Evolutionary conservation across 1,284 basidiomycete species (phyloP).

Genomic region (Sphagnurus paluster): DNA sequence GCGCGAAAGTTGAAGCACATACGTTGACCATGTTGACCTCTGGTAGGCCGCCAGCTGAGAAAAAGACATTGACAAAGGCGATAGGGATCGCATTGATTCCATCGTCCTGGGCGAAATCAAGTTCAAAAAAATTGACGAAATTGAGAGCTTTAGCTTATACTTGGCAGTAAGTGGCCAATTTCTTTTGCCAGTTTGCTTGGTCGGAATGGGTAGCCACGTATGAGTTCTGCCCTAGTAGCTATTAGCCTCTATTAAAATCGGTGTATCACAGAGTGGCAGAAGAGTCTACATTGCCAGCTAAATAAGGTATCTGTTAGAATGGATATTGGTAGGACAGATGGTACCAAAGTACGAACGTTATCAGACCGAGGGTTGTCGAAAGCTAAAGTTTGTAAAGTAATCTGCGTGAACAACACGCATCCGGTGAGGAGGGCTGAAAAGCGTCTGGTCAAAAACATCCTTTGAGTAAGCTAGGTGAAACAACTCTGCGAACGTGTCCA

Average conservation of each 20-base stretch:
- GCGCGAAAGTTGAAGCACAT: slow-evolving; percentile 14
- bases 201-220: slow-evolving; percentile 53
- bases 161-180: slow-evolving; percentile 50
- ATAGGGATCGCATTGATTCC: slow-evolving; percentile 56
- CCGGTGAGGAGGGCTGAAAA: slow-evolving; percentile 7
- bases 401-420: slow-evolving; percentile 8
- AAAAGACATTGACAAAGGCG: slow-evolving; percentile 64
- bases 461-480: neutral
- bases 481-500: slow-evolving; percentile 8
- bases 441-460: slow-evolving; percentile 13
- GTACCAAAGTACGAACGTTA: slow-evolving; percentile 23
- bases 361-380: slow-evolving; percentile 27
- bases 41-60: slow-evolving; percentile 53
- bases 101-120: slow-evolving; percentile 35
- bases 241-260: neutral
- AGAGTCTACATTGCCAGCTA: slow-evolving; percentile 29
- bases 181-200: slow-evolving; percentile 50
- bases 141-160: slow-evolving; percentile 24
- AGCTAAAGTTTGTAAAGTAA: slow-evolving; percentile 8
- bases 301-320: slow-evolving; percentile 3
- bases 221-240: slow-evolving; percentile 49
- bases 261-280: neutral
- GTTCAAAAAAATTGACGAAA: neutral
- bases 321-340: neutral
- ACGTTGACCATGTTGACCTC: slow-evolving; percentile 64